Base-by-base conservation (phyloP, 1,284 basidiomycete genomes). In the Singerocomus rubriflavus region DNA sequence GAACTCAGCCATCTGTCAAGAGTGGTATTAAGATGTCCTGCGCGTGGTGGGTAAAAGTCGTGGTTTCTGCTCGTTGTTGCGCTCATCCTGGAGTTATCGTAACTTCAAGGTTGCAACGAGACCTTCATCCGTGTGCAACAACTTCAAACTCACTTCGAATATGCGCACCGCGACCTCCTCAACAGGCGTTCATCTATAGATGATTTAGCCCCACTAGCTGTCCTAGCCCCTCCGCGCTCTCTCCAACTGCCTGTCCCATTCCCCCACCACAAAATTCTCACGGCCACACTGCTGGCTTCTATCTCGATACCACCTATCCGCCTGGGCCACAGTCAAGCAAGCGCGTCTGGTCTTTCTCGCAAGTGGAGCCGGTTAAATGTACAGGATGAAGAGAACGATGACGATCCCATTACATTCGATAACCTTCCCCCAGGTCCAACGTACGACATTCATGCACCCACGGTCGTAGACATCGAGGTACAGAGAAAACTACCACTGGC, bases 1-100 rank as follows among this genome's bases (percentile, higher is more conserved):
- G 63, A 70, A 31, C 56, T 70, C 17, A 66, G 64, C 30, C 64
- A 66, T 37, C 7, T 66, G 26, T 69, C 64, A n/a, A 56, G 64
- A 25, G 48, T 68, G 6, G 33, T 56, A 14, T 27, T 70, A 11
- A 38, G 34, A 29, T 66, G 64, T 48, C 68, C 62, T 0, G 53
- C 53, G 3, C 51, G 48, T 14, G 57, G 64, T 66, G 54, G 1
- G 65, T 58, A 41, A 17, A 37, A 32, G 16, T 32, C 3, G 3
- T 25, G 5, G 4, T 16, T 2, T 33, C 32, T 38, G n/a, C 26
- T 25, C 32, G 25, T 48, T 25, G 25, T 36, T 25, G 29, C 12
- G 16, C 50, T 51, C 10, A 58, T 6, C 21, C 21, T 21, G 21
- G 21, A 21, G 21, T 21, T 21, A 14, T 31, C 25, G 6, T 16